Base-by-base conservation (phyloP, 768 basidiomycete genomes). In the Ephemerocybe angulata region DNA sequence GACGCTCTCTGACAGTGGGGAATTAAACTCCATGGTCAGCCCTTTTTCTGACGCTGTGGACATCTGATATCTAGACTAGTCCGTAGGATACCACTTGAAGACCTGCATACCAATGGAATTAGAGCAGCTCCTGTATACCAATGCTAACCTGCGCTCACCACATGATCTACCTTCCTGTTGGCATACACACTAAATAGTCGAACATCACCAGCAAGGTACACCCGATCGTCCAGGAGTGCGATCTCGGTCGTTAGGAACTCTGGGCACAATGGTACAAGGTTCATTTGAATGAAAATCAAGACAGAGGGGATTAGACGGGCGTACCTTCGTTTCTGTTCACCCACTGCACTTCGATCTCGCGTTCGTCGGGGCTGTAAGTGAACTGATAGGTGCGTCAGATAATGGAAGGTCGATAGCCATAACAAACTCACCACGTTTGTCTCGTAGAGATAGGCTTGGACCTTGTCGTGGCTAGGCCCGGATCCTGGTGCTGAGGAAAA, bases 141-240 rank as follows among this genome's bases (percentile, higher is more conserved):
- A 52, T 12, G 37, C 12, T 24, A 7, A 44, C 35, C 3, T 17
- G 3, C 27, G 50, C 60, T 40, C 25, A 63, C 62, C 41, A 63
- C 57, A 24, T 31, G 50, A 31, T 53, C 41, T 13, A 55, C 54
- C 27, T 52, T 51, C 22, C 30, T 42, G 10, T 51, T 51, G 21
- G 56, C 33, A 19, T 58, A 59, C 12, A 38, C 41, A n/a, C 50
- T 41, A 47, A 66, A 65, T 2, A 48, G 56, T 11, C 49, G 37
- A 21, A 61, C 33, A 52, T 65, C 60, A 2, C 65, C 65, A 4
- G 61, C 59, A 53, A 61, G 63, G 47, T 60, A 67, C 21, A 67
- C 51, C 7, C 61, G 62, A n/a, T 57, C 46, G 21, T 56, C 40
- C 41, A 57, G 50, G 47, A 65, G 30, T 3, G 51, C 64, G 37